These are phyloP conservation scores for Neurospora sp. DNA, from an alignment of 495 filamentous ascomycete genomes.

Conservation along the genomic window DNA sequence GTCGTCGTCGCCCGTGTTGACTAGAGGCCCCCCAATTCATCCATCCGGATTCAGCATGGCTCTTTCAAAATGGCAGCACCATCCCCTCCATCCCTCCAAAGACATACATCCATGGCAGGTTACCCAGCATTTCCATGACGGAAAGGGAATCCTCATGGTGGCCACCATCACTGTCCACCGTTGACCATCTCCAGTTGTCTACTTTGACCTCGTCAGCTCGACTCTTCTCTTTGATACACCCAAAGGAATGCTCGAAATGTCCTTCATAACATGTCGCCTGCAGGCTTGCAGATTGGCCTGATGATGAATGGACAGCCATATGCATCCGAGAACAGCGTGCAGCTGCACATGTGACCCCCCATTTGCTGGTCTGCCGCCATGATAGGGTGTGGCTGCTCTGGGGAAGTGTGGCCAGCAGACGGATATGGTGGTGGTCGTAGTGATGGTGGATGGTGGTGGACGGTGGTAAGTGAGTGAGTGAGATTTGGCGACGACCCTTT, in stretches of 20 bases:
- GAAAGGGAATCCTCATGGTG: neutral
- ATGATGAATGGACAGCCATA: constrained; percentile 20
- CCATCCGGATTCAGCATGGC: neutral
- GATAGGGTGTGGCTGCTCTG: constrained; percentile 19
- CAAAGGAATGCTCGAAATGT: constrained; percentile 6
- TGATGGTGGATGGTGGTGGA: neutral
- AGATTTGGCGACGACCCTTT: neutral
- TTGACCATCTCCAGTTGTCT: neutral
- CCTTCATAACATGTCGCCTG: constrained; percentile 15
- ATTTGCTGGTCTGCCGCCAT: constrained; percentile 12
- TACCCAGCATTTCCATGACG: neutral
- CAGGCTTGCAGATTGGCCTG: constrained; percentile 7
- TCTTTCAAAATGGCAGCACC: neutral
- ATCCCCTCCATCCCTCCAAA: neutral
- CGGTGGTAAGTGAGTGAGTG: neutral
- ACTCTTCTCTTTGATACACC: neutral
- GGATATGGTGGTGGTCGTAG: neutral
- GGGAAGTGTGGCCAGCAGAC: constrained; percentile 10
- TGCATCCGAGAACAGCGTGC: constrained; percentile 21
- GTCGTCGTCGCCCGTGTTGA: neutral
- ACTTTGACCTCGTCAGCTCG: neutral
- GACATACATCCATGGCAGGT: neutral
- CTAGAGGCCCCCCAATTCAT: neutral
- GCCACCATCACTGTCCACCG: neutral
- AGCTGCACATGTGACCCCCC: constrained; percentile 28